Percentiles rank a stretch among this genome's conserved stretches.
Evolutionary conservation across 768 basidiomycete genomes (phyloP).

Genomic region (Boletus edulis): DNA sequence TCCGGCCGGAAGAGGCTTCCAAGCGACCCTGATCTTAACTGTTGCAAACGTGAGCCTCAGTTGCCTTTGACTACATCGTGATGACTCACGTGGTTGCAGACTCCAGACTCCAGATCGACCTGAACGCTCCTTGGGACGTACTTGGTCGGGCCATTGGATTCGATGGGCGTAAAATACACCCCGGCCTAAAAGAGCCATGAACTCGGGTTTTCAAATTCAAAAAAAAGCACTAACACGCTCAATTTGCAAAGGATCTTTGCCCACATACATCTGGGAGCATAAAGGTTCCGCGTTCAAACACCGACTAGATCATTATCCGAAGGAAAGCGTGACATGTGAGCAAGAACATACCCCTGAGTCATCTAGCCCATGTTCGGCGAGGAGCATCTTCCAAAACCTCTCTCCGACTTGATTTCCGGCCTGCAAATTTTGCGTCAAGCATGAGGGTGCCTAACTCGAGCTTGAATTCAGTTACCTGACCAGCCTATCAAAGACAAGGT

Average conservation of each 20-base stretch:
- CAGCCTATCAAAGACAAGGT: constrained; percentile 44
- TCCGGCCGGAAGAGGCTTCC: constrained; percentile 85
- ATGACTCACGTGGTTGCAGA: constrained; percentile 66
- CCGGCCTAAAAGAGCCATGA: constrained; percentile 48
- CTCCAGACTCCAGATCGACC: constrained; percentile 86
- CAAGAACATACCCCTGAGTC: constrained; percentile 52
- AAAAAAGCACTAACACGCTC: constrained; percentile 52
- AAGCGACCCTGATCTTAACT: constrained; percentile 68
- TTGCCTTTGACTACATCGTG: neutral
- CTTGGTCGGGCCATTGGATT: constrained; percentile 50
- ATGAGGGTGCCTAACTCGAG: constrained; percentile 7
- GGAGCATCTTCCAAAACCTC: constrained; percentile 85
- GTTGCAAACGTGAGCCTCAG: constrained; percentile 1
- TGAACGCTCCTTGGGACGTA: constrained; percentile 91
- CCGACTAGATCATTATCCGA: constrained; percentile 17
- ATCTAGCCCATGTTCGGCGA: constrained; percentile 84
- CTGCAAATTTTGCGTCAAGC: constrained; percentile 33
- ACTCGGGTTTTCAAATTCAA: neutral
- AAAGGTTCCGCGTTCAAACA: constrained; percentile 5
- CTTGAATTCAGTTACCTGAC: constrained; percentile 51
- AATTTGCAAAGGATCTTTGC: constrained; percentile 72
- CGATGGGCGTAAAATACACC: constrained; percentile 80
- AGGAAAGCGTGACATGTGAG: constrained; percentile 1
- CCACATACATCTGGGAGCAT: constrained; percentile 56
- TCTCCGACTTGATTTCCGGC: constrained; percentile 81